Evolutionary conservation across 2,329 filamentous ascomycete species (phyloP).

Genomic region (Fusarium penzigii): DNA sequence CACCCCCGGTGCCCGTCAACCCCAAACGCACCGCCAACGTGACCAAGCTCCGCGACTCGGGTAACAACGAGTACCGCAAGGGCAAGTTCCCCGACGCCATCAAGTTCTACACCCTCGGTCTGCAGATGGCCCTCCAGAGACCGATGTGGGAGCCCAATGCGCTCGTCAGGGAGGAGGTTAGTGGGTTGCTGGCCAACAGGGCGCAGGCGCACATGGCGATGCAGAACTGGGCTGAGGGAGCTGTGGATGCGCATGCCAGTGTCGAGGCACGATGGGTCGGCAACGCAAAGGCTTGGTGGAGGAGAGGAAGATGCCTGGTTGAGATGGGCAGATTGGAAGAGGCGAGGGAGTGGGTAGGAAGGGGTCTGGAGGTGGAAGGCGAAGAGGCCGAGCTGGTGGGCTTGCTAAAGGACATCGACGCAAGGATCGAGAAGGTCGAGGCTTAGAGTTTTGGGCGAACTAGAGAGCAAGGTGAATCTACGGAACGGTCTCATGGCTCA

Average conservation of each 20-base stretch:
- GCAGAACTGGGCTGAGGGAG: conserved; percentile 79
- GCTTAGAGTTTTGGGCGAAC: not conserved
- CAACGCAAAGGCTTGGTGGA: conserved; percentile 95
- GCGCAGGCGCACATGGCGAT: conserved; percentile 87
- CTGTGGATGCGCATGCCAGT: conserved; percentile 84
- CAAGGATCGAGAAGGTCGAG: conserved; percentile 44
- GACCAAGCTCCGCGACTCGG: conserved; percentile 85
- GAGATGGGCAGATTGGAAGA: conserved; percentile 91
- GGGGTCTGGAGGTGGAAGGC: conserved; percentile 81
- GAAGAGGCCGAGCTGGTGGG: conserved; percentile 64
- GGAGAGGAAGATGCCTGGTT: conserved; percentile 77
- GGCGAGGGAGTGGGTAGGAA: conserved; percentile 75
- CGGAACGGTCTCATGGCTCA: not conserved
- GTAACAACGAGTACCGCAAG: conserved; percentile 82
- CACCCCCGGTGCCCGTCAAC: conserved; percentile 89
- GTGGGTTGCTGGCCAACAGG: conserved; percentile 78
- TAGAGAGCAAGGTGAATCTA: not conserved
- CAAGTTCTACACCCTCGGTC: conserved; percentile 79
- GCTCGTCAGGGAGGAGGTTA: conserved; percentile 82
- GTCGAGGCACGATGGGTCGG: conserved; percentile 84
- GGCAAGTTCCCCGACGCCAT: conserved; percentile 73
- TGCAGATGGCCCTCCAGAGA: conserved; percentile 82
- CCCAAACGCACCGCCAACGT: conserved; percentile 88
- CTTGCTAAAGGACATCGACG: conserved; percentile 64
- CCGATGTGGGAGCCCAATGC: conserved; percentile 87